Evolutionary conservation across 2,329 filamentous ascomycete genomes (phyloP).

Genomic region (Metarhizium guizhouense): DNA sequence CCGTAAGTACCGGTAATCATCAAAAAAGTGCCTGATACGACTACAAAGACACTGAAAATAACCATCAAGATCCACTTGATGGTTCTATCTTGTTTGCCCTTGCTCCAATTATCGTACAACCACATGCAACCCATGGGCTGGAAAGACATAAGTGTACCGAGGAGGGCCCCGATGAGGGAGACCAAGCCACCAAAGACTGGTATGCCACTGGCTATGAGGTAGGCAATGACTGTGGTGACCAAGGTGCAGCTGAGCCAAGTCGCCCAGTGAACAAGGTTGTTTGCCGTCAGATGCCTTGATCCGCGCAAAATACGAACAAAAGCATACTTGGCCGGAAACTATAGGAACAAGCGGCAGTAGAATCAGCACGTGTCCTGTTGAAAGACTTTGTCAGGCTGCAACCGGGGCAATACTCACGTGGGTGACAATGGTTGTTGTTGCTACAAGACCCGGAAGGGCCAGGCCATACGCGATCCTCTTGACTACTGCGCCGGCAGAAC

Average conservation of each 20-base stretch:
- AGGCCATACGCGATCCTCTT: conserved; percentile 37
- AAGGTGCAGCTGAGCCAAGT: conserved; percentile 19
- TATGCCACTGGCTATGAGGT: conserved; percentile 12
- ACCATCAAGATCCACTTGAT: conserved; percentile 6
- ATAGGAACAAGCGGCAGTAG: background rate
- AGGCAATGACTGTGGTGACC: conserved; percentile 11
- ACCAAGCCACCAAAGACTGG: conserved; percentile 23
- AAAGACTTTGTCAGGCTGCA: background rate
- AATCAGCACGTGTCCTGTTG: background rate
- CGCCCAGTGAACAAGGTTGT: conserved; percentile 18
- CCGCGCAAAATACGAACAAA: conserved; percentile 20
- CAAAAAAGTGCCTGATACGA: conserved; percentile 21
- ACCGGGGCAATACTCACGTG: conserved; percentile 14
- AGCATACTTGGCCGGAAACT: conserved; percentile 15
- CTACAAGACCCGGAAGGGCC: conserved; percentile 21
- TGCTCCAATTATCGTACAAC: conserved; percentile 18
- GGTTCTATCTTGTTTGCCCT: conserved; percentile 1
- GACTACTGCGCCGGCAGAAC: conserved; percentile 29
- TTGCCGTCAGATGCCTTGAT: conserved; percentile 19
- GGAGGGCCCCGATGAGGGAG: conserved; percentile 19
- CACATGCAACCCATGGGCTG: conserved; percentile 20
- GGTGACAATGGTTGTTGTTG: conserved; percentile 17
- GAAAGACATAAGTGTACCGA: conserved; percentile 19
- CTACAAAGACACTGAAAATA: conserved; percentile 4
- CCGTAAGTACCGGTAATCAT: conserved; percentile 36